Evolutionary conservation across 2,329 filamentous ascomycete species (phyloP).

Genomic region (Coniochaeta hoffmannii): DNA sequence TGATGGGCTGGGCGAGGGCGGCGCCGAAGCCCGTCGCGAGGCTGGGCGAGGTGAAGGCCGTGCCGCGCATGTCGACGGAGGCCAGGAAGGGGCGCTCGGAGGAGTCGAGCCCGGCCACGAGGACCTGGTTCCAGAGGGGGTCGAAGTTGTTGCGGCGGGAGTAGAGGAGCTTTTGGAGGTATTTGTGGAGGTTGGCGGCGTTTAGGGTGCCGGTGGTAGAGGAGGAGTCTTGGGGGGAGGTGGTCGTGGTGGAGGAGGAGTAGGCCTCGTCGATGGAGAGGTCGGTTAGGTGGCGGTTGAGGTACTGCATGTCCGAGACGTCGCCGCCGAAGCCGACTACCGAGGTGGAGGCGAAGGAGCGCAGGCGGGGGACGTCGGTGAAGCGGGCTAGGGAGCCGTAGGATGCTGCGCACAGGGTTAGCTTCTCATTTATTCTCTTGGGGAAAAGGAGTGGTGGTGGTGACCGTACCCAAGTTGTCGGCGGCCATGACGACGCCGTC

Average conservation of each 20-base stretch:
- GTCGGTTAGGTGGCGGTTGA: conserved; percentile 82
- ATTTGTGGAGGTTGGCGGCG: conserved; percentile 93
- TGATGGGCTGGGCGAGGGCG: conserved; percentile 85
- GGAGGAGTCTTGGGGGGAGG: conserved; percentile 25
- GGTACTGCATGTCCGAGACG: conserved; percentile 98
- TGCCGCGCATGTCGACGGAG: conserved; percentile 84
- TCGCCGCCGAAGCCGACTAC: conserved; percentile 94
- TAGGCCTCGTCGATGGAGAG: conserved; percentile 89
- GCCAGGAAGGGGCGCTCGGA: conserved; percentile 80
- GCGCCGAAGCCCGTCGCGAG: conserved; percentile 91
- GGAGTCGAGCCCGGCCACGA: conserved; percentile 83
- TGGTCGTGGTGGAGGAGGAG: conserved; percentile 27
- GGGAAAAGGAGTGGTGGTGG: conserved; percentile 5
- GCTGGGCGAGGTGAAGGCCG: conserved; percentile 80
- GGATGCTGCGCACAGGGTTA: conserved; percentile 54
- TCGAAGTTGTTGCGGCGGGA: conserved; percentile 91
- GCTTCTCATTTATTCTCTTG: background rate
- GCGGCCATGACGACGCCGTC: conserved; percentile 94
- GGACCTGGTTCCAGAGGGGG: conserved; percentile 92
- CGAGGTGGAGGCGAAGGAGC: conserved; percentile 74
- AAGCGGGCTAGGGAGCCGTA: conserved; percentile 97
- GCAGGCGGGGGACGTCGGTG: conserved; percentile 92
- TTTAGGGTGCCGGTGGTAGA: conserved; percentile 53
- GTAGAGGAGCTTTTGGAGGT: conserved; percentile 94
- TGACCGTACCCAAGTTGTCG: conserved; percentile 76